A percentile compares a stretch with the other conserved stretches of the same genome.
Evolutionary conservation across 306 rosid genomes (phyloP).

Genomic region (Trichosanthes truncata): DNA sequence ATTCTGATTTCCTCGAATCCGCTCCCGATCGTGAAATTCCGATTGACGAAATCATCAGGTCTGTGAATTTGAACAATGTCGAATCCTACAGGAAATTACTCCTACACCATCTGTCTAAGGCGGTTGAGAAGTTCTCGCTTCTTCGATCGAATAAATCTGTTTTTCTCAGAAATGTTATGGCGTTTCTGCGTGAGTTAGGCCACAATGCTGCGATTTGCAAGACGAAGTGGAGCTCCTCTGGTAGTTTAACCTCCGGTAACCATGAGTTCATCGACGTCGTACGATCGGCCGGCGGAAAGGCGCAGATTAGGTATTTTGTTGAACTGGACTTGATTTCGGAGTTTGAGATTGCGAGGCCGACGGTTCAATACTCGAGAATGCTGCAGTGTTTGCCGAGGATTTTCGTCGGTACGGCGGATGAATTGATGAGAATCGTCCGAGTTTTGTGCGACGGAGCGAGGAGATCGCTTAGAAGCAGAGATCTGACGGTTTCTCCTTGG

Average conservation of each 20-base stretch:
- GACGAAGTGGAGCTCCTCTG: constrained; percentile 51
- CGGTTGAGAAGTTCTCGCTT: constrained; percentile 19
- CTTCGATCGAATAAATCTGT: constrained; percentile 12
- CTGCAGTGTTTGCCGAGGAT: constrained; percentile 29
- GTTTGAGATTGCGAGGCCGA: constrained; percentile 57
- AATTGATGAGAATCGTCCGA: constrained; percentile 40
- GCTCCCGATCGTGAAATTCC: constrained; percentile 17
- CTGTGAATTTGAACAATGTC: neutral
- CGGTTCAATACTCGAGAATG: constrained; percentile 27
- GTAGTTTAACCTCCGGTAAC: constrained; percentile 35
- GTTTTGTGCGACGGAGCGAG: constrained; percentile 42
- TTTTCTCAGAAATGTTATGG: constrained; percentile 39
- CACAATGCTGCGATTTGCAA: constrained; percentile 83
- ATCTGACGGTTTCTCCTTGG: constrained; percentile 71
- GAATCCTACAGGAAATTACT: constrained; percentile 36
- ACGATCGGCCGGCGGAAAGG: constrained; percentile 14
- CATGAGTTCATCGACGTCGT: constrained; percentile 68
- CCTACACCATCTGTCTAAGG: constrained; percentile 35
- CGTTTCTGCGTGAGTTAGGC: constrained; percentile 39
- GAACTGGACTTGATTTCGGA: constrained; percentile 46
- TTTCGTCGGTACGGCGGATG: constrained; percentile 50
- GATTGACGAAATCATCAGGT: constrained; percentile 15
- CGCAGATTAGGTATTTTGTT: constrained; percentile 40
- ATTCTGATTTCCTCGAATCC: constrained; percentile 43
- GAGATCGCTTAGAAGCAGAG: constrained; percentile 38